Evolutionary conservation across 768 basidiomycete species (phyloP).

Genomic region (Tremella yokohamensis): DNA sequence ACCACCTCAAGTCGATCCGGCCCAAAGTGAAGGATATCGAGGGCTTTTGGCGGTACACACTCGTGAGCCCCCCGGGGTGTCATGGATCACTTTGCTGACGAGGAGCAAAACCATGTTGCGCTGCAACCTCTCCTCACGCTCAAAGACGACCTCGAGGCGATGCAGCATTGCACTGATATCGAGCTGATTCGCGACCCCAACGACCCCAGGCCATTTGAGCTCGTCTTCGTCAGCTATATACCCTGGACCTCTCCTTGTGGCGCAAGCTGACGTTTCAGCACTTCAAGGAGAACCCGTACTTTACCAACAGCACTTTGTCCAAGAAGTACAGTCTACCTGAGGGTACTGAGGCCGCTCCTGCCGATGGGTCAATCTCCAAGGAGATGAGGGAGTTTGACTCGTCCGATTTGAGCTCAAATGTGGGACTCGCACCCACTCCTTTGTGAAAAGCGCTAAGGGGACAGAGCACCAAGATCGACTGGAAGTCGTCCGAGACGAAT

Average conservation of each 20-base stretch:
- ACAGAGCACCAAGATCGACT: conserved; percentile 38
- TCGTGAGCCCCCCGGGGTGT: conserved; percentile 24
- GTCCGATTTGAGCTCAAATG: conserved; percentile 26
- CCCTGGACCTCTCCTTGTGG: background rate
- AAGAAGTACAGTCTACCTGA: conserved; percentile 41
- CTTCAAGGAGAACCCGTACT: conserved; percentile 51
- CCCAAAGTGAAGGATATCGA: conserved; percentile 33
- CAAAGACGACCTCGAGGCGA: conserved; percentile 68
- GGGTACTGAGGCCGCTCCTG: conserved; percentile 13
- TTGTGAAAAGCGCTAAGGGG: background rate
- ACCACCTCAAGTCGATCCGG: conserved; percentile 22
- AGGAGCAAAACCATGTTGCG: background rate
- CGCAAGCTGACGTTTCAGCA: conserved; percentile 21
- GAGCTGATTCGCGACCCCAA: conserved; percentile 71
- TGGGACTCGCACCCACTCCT: conserved; percentile 15
- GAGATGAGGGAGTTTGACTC: conserved; percentile 31
- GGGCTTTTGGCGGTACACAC: conserved; percentile 42
- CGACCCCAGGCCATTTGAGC: conserved; percentile 75
- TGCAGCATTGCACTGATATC: conserved; percentile 78
- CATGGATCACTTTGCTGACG: conserved; percentile 1
- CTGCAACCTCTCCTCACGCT: conserved; percentile 13
- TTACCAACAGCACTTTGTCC: conserved; percentile 42
- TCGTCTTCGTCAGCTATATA: conserved; percentile 73
- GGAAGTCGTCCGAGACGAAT: conserved; percentile 45
- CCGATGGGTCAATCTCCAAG: conserved; percentile 29